Evolutionary conservation across 2,329 filamentous ascomycete genomes (phyloP), one percentile per base, ranked within the genome.

Genomic region (Curvularia sp.): DNA sequence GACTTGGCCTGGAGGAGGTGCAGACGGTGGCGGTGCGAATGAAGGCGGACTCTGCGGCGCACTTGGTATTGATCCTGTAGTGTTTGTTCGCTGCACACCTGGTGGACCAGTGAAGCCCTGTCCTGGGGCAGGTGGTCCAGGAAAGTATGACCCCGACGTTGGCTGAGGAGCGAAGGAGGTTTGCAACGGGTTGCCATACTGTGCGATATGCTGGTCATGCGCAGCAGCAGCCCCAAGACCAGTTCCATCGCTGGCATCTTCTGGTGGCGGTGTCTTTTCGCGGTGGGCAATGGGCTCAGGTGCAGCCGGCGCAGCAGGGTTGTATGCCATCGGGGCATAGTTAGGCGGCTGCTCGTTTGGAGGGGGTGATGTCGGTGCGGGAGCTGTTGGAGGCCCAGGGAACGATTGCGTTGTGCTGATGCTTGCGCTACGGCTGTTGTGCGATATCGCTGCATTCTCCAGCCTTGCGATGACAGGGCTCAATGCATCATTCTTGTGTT

Each of bases 221-320:
- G 69, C 67, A 24, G 76, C 75, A 10, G 76, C 78, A 13, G 72
- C 66, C 13, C 67, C 68, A 15, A 83, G 71, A 1, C 81, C 81
- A 18, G 78, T 82, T 3, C 81, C 82, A 55, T 71, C 78, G 12
- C 82, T 85, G 39, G 82, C 86, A 67, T 93, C 90, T 33, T 88
- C 85, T 3, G 89, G 89, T 4, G 91, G 87, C 1, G 90, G 91
- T 0, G 91, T 94, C 82, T 93, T 93, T 75, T 93, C 91, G 48
- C 91, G 84, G 73, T 91, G 86, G 20, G 84, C 81, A 51, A 93
- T 87, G 22, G 85, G 82, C 74, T 93, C 90, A 0, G 90, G 89
- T 0, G 89, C 89, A 0, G 89, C 84, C 4, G 91, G 91, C 1
- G 90, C 90, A 0, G 91, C 90, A 3, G 91, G 91, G 71, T 93